Percentiles rank a stretch among this genome's conserved stretches.
Evolutionary conservation across 1,284 basidiomycete species (phyloP).

Genomic region (Heterobasidion parviporum): DNA sequence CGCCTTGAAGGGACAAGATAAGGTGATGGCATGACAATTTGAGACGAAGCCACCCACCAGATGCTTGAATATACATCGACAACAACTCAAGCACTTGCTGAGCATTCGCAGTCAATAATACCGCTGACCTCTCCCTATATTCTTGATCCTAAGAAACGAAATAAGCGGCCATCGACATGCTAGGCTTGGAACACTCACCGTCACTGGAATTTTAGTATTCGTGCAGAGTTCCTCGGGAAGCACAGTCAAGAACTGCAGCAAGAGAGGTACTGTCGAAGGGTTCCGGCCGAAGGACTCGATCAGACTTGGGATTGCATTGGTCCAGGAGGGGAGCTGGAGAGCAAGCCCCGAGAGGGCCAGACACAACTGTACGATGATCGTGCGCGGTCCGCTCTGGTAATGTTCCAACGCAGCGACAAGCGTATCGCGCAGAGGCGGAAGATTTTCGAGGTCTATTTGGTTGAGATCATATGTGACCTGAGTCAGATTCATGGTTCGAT

Average conservation of each 20-base stretch:
- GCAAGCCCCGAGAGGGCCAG: constrained; percentile 88
- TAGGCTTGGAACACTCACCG: constrained; percentile 44
- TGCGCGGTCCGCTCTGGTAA: constrained; percentile 72
- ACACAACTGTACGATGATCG: constrained; percentile 85
- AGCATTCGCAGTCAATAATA: constrained; percentile 69
- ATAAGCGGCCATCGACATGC: not conserved
- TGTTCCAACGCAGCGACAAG: constrained; percentile 70
- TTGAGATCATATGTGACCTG: constrained; percentile 95
- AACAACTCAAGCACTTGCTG: constrained; percentile 73
- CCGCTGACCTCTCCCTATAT: constrained; percentile 57
- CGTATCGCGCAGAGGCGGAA: constrained; percentile 81
- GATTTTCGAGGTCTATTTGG: constrained; percentile 72
- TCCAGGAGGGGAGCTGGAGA: constrained; percentile 88
- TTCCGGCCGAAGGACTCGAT: constrained; percentile 83
- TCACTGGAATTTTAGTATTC: constrained; percentile 85
- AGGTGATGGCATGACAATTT: not conserved
- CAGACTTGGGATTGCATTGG: constrained; percentile 73
- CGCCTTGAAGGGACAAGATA: constrained; percentile 41
- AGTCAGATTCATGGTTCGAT: not conserved
- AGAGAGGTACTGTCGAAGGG: constrained; percentile 72
- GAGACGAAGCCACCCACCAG: constrained; percentile 47
- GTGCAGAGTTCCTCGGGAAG: constrained; percentile 86
- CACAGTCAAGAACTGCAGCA: constrained; percentile 88
- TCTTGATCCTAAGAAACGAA: constrained; percentile 59
- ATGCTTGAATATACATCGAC: constrained; percentile 84